Base-by-base conservation (phyloP, 495 filamentous ascomycete species). In the Mytilinidion resinicola region DNA sequence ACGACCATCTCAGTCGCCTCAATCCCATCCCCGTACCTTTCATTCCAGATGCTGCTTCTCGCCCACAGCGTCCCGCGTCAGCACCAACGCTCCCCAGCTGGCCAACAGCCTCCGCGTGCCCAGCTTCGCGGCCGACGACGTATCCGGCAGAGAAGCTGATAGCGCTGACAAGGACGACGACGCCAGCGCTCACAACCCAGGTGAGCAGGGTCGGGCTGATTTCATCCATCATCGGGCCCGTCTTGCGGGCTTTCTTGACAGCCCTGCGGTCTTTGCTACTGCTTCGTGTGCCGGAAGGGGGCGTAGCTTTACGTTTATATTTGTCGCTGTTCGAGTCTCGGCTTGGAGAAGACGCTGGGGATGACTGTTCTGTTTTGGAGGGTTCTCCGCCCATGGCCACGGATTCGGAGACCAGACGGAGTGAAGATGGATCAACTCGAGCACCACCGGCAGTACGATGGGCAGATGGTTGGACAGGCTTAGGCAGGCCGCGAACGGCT, bases 141-240 rank as follows among this genome's bases (percentile, higher is more conserved):
- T 95, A 97, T 0, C 93, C 93, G 0, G 93, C 93, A 0, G 90
- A 88, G 66, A 97, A 98, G 56, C 90, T 91, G 50, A 96, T 84
- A 1, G 92, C 93, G 1, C 86, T 89, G 41, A 97, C 85, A 2
- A 97, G 75, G 9, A 98, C 88, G 7, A 98, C 88, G 4, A 96
- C 91, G 0, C 93, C 92, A 0, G 93, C 93, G 41, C 85, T 88
- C 38, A 96, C 81, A 3, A 95, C 87, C 88, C 95, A 95, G 0
- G 91, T 95, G 69, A 96, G 78, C 8, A 96, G 72, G 0, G 90
- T 91, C 0, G 90, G 90, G 54, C 77, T 78, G 57, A 87, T 74
- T 25, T 75, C 70, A 19, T 74, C 73, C 35, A 59, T 51, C 14
- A 61, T 41, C 19, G 53, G 57, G 15, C 65, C 55, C 7, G 59